Conservation (phyloP, 2,329 filamentous ascomycete genomes). For the Simplicillium sp. region DNA sequence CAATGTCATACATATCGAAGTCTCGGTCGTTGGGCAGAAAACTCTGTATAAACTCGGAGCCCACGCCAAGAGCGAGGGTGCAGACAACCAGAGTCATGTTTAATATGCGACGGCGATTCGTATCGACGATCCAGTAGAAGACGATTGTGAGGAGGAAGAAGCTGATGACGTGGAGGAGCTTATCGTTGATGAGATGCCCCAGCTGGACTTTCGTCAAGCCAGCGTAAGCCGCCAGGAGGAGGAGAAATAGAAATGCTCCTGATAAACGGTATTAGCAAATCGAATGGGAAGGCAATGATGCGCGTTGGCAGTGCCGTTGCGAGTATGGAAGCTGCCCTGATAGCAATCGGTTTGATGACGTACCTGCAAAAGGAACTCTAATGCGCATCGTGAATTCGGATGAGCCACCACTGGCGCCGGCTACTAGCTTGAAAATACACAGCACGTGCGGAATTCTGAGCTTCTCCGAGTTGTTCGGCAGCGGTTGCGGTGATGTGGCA, state of each 20-base stretch:
- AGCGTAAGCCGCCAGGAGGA: conserved; percentile 67
- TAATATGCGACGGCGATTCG: conserved; percentile 71
- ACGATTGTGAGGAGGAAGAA: conserved; percentile 81
- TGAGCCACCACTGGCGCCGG: neutral
- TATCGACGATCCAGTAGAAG: conserved; percentile 98
- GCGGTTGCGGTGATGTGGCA: too few relatives aligned
- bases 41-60: conserved; percentile 67
- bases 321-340: neutral
- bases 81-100: conserved; percentile 77
- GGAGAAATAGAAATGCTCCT: conserved; percentile 62
- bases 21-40: conserved; percentile 63
- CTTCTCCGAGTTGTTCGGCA: too few relatives aligned
- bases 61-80: conserved; percentile 60
- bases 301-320: neutral
- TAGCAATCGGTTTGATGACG: conserved; percentile 15
- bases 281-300: neutral
- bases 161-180: conserved; percentile 74
- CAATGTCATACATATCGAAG: conserved; percentile 74
- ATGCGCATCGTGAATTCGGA: conserved; percentile 58
- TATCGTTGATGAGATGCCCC: conserved; percentile 65
- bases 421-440: too few relatives aligned
- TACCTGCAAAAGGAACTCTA: conserved; percentile 81
- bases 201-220: conserved; percentile 61
- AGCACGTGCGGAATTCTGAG: too few relatives aligned
- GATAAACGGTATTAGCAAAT: conserved; percentile 10